Conservation (phyloP, 1,284 basidiomycete species). For the Rhodotorula sp. region DNA sequence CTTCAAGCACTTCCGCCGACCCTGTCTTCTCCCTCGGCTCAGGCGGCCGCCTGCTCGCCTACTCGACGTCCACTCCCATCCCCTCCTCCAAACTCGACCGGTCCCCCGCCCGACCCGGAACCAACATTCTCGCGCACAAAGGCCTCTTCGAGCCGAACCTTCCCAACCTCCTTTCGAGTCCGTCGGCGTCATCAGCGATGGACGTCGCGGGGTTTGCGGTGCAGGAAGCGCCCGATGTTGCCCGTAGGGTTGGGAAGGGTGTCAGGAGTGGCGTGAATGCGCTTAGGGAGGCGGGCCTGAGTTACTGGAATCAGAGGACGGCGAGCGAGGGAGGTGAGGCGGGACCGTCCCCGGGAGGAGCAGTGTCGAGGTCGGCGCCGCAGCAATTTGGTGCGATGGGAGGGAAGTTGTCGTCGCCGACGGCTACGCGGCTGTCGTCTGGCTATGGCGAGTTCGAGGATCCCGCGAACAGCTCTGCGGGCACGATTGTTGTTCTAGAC, state of each 20-base stretch:
- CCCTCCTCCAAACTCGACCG: constrained; percentile 17
- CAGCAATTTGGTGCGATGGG: constrained; percentile 16
- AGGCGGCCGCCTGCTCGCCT: constrained; percentile 35
- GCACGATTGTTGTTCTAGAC: constrained; percentile 26
- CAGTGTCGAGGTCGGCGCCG: constrained; percentile 35
- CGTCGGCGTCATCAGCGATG: neutral
- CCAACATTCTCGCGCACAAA: constrained; percentile 24
- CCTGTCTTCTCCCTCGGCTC: constrained; percentile 34
- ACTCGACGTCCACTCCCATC: constrained; percentile 15
- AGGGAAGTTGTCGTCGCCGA: neutral
- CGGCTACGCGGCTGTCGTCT: neutral
- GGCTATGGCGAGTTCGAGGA: neutral
- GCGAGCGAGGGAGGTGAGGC: neutral
- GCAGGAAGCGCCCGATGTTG: constrained; percentile 32
- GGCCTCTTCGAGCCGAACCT: constrained; percentile 27
- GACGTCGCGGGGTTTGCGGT: constrained; percentile 15
- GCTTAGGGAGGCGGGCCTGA: constrained; percentile 32
- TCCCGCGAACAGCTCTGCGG: constrained; percentile 12
- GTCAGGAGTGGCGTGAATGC: constrained; percentile 38
- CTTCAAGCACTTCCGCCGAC: neutral
- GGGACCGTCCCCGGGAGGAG: neutral
- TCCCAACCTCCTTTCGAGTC: neutral
- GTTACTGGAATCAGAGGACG: constrained; percentile 24
- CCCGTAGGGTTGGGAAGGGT: constrained; percentile 35
- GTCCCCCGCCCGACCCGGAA: constrained; percentile 17